Evolutionary conservation across 768 basidiomycete species (phyloP).

Genomic region (Trametes sanguinea): DNA sequence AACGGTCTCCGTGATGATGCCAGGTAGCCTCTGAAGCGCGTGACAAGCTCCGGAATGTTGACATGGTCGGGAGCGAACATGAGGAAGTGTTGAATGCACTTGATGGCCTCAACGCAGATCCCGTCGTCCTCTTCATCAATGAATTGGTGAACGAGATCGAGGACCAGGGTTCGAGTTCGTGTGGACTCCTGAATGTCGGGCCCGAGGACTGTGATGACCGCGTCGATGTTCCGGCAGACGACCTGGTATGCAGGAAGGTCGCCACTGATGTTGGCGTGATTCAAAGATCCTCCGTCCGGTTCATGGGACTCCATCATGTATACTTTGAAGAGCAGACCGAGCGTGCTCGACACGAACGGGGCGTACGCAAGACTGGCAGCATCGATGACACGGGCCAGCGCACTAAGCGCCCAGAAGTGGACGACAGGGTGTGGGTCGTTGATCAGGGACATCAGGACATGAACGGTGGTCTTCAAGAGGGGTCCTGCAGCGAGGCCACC

Average conservation of each 20-base stretch:
- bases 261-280: conserved; percentile 83
- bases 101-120: conserved; percentile 90
- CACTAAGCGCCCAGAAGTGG: conserved; percentile 89
- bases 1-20: conserved; percentile 80
- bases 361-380: conserved; percentile 91
- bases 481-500: conserved; percentile 95
- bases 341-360: conserved; percentile 83
- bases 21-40: conserved; percentile 76
- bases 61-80: conserved; percentile 92
- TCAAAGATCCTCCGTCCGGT: conserved; percentile 82
- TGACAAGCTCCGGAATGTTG: conserved; percentile 77
- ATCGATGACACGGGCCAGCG: conserved; percentile 84
- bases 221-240: conserved; percentile 89
- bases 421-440: conserved; percentile 97
- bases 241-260: conserved; percentile 92
- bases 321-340: conserved; percentile 88
- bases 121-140: conserved; percentile 84
- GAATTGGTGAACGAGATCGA: conserved; percentile 86
- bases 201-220: conserved; percentile 89
- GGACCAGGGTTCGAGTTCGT: conserved; percentile 74
- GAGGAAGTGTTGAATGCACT: conserved; percentile 93
- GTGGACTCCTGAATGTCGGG: conserved; percentile 93
- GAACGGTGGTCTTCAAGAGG: conserved; percentile 91
- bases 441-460: conserved; percentile 91
- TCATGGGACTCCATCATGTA: conserved; percentile 92